phyloP scores from a whole-genome alignment of 495 filamentous ascomycete species.

The Talaromyces nanjingensis region DNA sequence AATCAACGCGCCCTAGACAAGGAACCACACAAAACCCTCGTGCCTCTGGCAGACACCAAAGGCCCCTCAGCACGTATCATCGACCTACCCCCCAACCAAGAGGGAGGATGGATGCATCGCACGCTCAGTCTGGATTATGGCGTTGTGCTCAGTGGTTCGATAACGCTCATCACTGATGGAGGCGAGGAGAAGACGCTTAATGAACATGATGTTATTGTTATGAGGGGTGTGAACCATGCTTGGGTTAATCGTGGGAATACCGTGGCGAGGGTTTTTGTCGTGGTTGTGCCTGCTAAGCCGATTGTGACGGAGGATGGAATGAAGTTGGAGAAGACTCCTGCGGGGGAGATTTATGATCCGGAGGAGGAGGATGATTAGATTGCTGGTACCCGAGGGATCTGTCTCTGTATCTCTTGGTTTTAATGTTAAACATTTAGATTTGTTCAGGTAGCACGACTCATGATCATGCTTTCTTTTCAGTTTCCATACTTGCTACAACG shows the following conservation, averaged over 20 bases:
- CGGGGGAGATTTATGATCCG: slow-evolving; percentile 19
- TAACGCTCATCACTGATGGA: slow-evolving; percentile 18
- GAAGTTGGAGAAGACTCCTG: slow-evolving; percentile 17
- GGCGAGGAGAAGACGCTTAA: slow-evolving; percentile 18
- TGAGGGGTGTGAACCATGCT: slow-evolving; percentile 20
- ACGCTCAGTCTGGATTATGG: slow-evolving; percentile 21
- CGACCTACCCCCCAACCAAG: slow-evolving; percentile 15
- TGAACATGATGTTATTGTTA: slow-evolving; percentile 22
- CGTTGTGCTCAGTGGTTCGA: slow-evolving; percentile 17
- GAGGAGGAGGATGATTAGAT: slow-evolving; percentile 15
- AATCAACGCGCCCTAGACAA: slow-evolving; percentile 16
- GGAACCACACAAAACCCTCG: slow-evolving; percentile 17
- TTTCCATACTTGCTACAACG: no score
- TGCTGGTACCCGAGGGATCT: not conserved
- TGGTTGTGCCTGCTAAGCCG: slow-evolving; percentile 18
- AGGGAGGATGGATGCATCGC: slow-evolving; percentile 22
- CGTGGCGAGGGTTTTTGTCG: slow-evolving; percentile 17
- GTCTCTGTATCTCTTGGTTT: not conserved
- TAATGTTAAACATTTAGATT: not conserved
- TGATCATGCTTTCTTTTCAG: no score
- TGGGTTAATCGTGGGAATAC: slow-evolving; percentile 22
- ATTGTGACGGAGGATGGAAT: slow-evolving; percentile 16
- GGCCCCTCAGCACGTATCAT: slow-evolving; percentile 20
- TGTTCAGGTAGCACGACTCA: no score
- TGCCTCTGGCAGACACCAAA: slow-evolving; percentile 23